Evolutionary conservation across 2,329 filamentous ascomycete genomes (phyloP).

Genomic region (Tolypocladium paradoxum): DNA sequence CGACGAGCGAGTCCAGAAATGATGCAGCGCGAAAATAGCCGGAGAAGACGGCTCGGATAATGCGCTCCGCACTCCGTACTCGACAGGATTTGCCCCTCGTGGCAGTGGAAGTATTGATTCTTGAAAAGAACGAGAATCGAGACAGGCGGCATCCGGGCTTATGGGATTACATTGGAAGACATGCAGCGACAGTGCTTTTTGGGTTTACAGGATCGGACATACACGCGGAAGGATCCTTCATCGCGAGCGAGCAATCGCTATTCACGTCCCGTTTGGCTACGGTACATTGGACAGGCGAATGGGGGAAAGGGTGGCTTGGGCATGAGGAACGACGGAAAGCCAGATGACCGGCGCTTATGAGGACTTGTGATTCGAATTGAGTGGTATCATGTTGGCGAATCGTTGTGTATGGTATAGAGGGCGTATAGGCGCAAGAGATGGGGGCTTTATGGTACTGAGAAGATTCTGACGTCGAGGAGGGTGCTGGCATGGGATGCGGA

Average conservation of each 20-base stretch:
- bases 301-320: background rate
- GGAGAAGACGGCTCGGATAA: constrained; percentile 26
- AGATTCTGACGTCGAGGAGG: background rate
- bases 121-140: background rate
- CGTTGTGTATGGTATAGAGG: background rate
- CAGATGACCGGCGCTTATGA: background rate
- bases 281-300: background rate
- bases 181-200: constrained; percentile 1
- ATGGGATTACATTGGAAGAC: background rate
- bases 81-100: background rate
- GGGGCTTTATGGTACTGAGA: background rate
- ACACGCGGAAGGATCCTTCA: background rate
- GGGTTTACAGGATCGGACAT: background rate
- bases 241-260: background rate
- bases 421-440: background rate
- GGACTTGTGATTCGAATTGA: background rate
- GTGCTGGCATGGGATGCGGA: background rate
- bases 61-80: background rate
- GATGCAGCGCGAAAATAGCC: constrained; percentile 32
- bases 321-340: background rate
- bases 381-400: background rate
- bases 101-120: background rate
- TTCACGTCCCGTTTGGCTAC: background rate
- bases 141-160: background rate
- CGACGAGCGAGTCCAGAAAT: constrained; percentile 40